phyloP scores from a whole-genome alignment of 441 rosid genomes.

The Populus hybrid region DNA sequence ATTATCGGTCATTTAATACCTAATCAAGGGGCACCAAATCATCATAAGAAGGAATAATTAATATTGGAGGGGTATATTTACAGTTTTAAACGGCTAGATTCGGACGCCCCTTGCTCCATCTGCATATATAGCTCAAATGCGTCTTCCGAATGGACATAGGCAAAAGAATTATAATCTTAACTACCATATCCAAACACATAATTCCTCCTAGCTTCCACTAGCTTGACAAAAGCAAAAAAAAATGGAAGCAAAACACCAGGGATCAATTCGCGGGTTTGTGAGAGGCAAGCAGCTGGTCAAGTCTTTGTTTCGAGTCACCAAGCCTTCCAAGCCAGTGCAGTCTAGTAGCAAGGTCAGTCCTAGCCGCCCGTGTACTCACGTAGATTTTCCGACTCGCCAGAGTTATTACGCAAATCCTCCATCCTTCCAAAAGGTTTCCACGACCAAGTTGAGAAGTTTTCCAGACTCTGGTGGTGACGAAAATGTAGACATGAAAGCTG shows the following conservation, averaged over 20 bases:
- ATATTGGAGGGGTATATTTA: not conserved
- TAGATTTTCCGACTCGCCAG: not conserved
- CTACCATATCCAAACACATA: no score
- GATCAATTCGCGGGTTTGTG: not conserved
- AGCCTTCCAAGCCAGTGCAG: slow-evolving; percentile 10
- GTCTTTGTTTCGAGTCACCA: slow-evolving; percentile 20
- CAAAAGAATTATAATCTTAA: not conserved
- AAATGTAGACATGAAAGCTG: slow-evolving; percentile 40
- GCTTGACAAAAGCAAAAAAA: not conserved
- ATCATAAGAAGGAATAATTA: slow-evolving; percentile 23
- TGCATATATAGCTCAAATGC: slow-evolving; percentile 4
- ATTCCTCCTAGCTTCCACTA: not conserved
- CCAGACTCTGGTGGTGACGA: slow-evolving; percentile 29
- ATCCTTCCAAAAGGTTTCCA: slow-evolving; percentile 10
- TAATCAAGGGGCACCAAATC: not conserved
- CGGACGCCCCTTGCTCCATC: not conserved
- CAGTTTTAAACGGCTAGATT: not conserved
- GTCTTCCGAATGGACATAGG: not conserved
- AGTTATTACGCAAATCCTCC: not conserved
- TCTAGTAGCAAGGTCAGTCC: slow-evolving; percentile 22
- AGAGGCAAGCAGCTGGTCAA: slow-evolving; percentile 30
- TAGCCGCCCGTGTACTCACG: not conserved
- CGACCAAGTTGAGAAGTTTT: slow-evolving; percentile 6
- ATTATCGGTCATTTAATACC: not conserved
- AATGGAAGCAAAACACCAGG: slow-evolving; percentile 32